Evolutionary conservation across 2,329 filamentous ascomycete genomes (phyloP), one percentile per base, ranked within the genome.

Genomic region (Alternaria panax): DNA sequence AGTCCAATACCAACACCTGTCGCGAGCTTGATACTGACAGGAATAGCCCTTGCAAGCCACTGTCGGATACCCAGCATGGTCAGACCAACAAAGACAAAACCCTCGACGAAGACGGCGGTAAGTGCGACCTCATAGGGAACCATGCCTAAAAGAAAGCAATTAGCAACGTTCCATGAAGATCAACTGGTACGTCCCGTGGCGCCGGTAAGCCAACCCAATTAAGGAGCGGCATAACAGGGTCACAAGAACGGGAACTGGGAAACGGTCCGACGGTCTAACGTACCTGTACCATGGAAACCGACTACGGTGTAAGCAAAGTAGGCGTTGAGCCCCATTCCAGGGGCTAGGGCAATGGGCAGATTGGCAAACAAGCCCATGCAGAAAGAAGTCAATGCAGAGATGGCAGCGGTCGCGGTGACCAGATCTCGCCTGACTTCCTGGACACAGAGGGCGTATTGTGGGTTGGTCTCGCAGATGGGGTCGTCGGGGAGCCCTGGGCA

Each of bases 51-150:
- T 53, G 72, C 72, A 58, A 91, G 84, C 89, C 89, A 91, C 73
- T 92, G 89, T 7, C 89, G 86, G 83, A 91, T 87, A 20, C 89
- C 89, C 1, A 89, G 87, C 9, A 91, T 77, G 1, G 92, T 92
- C 40, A 96, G 84, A 3, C 82, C 90, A 51, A 96, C 87, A 79
- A 96, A 96, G 62, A 96, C 88, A 76, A 91, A 91, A 36, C 92
- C 92, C 78, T 96, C 92, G 14, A 95, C 89, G 74, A 96, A 96
- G 66, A 95, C 92, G 54, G 92, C 92, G 4, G 92, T 95, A 36
- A 96, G 80, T 32, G 92, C 92, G 41, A 93, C 84, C 53, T 85
- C 78, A 74, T 92, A 96, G 1, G 91, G 87, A 8, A 96, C 88
- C 34, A 85, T 82, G 2, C 74, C 73, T 72, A 45, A 47, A 65